Percentiles rank a stretch among this genome's conserved stretches.
These are phyloP conservation scores for Lecanicillium sp. DNA, from an alignment of 2,329 filamentous ascomycete genomes.

Conservation along the genomic window DNA sequence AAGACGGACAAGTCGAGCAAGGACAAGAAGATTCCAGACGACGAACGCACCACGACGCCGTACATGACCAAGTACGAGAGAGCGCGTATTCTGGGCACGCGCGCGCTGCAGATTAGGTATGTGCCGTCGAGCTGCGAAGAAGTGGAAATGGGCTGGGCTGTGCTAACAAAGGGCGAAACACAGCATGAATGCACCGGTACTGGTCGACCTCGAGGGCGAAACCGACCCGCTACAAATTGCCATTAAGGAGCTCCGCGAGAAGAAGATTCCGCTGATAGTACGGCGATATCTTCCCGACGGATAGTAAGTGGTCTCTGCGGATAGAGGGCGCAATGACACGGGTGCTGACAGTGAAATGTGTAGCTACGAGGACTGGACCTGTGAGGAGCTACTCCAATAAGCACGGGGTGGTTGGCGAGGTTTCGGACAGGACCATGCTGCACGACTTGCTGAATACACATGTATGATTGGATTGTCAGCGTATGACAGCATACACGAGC, in stretches of 20 bases:
- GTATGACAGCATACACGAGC: no score
- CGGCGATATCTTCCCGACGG: slow-evolving; percentile 94
- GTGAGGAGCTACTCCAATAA: slow-evolving; percentile 77
- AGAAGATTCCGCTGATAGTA: slow-evolving; percentile 96
- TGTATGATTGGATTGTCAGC: no score
- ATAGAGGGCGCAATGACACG: slow-evolving; percentile 1
- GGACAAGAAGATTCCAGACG: slow-evolving; percentile 84
- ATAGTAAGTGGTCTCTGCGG: slow-evolving; percentile 55
- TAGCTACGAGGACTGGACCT: slow-evolving; percentile 98
- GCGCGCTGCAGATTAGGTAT: slow-evolving; percentile 91
- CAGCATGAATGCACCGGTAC: slow-evolving; percentile 94
- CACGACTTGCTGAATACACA: no score
- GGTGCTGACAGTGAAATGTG: slow-evolving; percentile 12
- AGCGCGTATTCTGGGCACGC: slow-evolving; percentile 84
- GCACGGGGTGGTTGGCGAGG: slow-evolving; percentile 6
- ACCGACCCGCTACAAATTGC: slow-evolving; percentile 97
- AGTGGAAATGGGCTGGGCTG: background rate
- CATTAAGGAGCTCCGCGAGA: slow-evolving; percentile 93
- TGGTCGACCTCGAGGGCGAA: slow-evolving; percentile 95
- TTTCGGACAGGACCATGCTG: no score
- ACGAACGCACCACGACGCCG: slow-evolving; percentile 83
- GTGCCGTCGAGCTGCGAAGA: slow-evolving; percentile 15
- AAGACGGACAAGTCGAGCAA: slow-evolving; percentile 48
- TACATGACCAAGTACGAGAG: slow-evolving; percentile 99
- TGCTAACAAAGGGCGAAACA: slow-evolving; percentile 11